Percentiles rank a stretch among this genome's conserved stretches.
Evolutionary conservation across 2,329 filamentous ascomycete species (phyloP).

Genomic region (Fusarium brachygibbosum): DNA sequence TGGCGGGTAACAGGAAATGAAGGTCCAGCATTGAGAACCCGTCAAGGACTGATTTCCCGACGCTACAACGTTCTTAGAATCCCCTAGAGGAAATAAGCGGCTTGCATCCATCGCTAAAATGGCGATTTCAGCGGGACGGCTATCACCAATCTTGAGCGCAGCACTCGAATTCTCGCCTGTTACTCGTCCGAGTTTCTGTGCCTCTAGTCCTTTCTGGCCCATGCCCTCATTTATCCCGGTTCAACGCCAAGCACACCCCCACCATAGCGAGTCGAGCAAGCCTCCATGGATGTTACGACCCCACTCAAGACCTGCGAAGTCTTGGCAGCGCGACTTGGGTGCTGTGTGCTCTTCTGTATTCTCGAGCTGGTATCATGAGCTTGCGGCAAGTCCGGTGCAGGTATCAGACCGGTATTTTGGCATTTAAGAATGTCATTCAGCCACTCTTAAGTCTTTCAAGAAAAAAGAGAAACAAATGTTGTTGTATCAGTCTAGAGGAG

Average conservation of each 20-base stretch:
- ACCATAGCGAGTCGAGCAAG: conserved; percentile 40
- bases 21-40: conserved; percentile 38
- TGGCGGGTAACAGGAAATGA: conserved; percentile 42
- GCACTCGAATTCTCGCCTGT: conserved; percentile 44
- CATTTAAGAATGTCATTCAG: neutral
- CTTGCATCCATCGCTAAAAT: conserved; percentile 39
- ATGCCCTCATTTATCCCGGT: conserved; percentile 37
- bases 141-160: conserved; percentile 50
- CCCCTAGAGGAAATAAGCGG: conserved; percentile 41
- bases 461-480: neutral
- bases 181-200: conserved; percentile 43
- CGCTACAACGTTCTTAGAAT: conserved; percentile 26
- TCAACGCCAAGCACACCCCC: conserved; percentile 45
- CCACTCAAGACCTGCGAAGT: conserved; percentile 46
- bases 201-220: conserved; percentile 29
- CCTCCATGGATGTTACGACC: conserved; percentile 25
- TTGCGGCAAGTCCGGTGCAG: conserved; percentile 13
- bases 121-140: conserved; percentile 38
- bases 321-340: conserved; percentile 41
- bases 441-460: neutral
- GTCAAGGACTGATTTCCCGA: conserved; percentile 36
- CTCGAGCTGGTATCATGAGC: conserved; percentile 15
- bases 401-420: neutral
- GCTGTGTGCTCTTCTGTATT: conserved; percentile 34
- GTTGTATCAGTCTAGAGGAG: neutral